Evolutionary conservation across 129 eudicot genomes (phyloP).

Genomic region (Chrysanthemum makinoi): DNA sequence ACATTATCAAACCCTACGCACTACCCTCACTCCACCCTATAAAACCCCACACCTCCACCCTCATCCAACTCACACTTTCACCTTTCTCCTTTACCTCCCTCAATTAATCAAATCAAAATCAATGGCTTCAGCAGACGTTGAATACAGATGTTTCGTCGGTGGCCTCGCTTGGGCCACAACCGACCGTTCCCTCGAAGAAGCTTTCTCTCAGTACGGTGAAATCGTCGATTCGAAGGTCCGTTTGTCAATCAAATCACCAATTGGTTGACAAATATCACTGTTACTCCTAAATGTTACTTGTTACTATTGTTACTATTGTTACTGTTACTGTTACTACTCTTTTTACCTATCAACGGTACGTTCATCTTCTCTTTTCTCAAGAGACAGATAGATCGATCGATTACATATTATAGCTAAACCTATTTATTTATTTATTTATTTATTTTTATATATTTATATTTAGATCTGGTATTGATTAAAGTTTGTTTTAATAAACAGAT

Average conservation of each 20-base stretch:
- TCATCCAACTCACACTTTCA: constrained; percentile 1
- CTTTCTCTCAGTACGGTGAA: constrained; percentile 75
- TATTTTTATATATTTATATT: neutral
- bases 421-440: too few species aligned
- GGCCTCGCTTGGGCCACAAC: constrained; percentile 95
- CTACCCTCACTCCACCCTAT: constrained; percentile 23
- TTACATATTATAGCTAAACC: neutral
- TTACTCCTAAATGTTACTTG: constrained; percentile 2
- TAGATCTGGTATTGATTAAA: neutral
- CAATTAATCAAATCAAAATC: neutral
- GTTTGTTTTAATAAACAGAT: constrained; percentile 33
- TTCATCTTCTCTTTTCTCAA: constrained; percentile 55
- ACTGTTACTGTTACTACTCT: constrained; percentile 36
- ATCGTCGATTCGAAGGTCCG: constrained; percentile 92
- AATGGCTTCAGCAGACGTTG: constrained; percentile 73
- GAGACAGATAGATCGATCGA: constrained; percentile 54
- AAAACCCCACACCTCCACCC: neutral
- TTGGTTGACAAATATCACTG: constrained; percentile 36
- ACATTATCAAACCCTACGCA: constrained; percentile 10
- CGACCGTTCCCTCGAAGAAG: constrained; percentile 56
- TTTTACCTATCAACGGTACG: constrained; percentile 59
- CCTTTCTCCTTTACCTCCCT: neutral
- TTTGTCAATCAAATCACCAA: constrained; percentile 40
- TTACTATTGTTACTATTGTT: constrained; percentile 37
- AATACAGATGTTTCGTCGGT: constrained; percentile 86